These are phyloP conservation scores for Huntiella omanensis DNA, from an alignment of 2,329 filamentous ascomycete genomes.

Conservation along the genomic window DNA sequence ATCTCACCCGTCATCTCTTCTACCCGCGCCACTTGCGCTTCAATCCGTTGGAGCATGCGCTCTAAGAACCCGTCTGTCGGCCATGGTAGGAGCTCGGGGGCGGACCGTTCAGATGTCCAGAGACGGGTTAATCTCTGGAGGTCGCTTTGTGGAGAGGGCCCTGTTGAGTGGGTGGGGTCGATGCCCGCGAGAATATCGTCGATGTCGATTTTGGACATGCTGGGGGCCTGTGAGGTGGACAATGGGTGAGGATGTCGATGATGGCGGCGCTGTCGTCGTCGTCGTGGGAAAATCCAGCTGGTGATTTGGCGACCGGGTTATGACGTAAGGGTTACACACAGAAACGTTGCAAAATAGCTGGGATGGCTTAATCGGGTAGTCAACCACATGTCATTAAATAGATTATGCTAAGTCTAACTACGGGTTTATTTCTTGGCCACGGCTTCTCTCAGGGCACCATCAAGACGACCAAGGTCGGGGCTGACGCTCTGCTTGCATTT, in stretches of 20 bases:
- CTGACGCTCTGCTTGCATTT: conserved; percentile 58
- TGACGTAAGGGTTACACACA: too few species aligned
- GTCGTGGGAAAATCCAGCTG: not conserved
- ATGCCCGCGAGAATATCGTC: conserved; percentile 63
- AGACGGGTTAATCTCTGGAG: conserved; percentile 76
- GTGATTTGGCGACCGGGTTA: not conserved
- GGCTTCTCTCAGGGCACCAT: conserved; percentile 19
- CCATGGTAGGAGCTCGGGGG: conserved; percentile 64
- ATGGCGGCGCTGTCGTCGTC: too few species aligned
- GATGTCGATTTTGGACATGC: conserved; percentile 42
- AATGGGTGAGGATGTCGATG: not conserved
- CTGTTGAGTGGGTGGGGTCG: conserved; percentile 38
- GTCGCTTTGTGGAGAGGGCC: conserved; percentile 44
- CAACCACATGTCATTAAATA: too few species aligned
- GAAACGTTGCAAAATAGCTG: too few species aligned
- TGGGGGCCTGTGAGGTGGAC: not conserved
- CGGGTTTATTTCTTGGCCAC: conserved; percentile 2
- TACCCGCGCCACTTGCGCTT: conserved; percentile 49
- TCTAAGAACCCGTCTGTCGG: conserved; percentile 58
- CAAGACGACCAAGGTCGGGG: conserved; percentile 30
- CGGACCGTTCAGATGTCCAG: conserved; percentile 82
- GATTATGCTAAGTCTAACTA: too few species aligned
- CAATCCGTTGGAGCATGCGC: conserved; percentile 55
- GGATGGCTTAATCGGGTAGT: too few species aligned
- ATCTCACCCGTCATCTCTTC: conserved; percentile 66